Evolutionary conservation across 129 eudicot species (phyloP).

Genomic region (Ambrosia artemisiifolia): DNA sequence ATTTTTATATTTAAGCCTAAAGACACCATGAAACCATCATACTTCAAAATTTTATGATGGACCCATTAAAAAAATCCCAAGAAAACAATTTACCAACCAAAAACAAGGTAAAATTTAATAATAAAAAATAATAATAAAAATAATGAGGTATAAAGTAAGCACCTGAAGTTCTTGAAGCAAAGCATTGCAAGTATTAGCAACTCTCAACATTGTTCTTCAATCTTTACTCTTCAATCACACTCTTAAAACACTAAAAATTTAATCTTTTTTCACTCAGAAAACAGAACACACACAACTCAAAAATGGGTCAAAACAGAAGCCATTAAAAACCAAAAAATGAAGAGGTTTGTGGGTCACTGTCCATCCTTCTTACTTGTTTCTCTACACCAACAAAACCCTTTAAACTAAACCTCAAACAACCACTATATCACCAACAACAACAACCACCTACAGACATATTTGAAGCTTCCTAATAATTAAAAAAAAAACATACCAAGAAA

Average conservation of each 20-base stretch:
- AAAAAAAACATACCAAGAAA: constrained; percentile 11
- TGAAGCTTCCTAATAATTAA: constrained; percentile 41
- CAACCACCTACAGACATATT: constrained; percentile 30
- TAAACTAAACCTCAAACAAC: constrained; percentile 27
- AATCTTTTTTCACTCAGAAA: constrained; percentile 14
- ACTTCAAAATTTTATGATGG: background rate
- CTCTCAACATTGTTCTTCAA: constrained; percentile 38
- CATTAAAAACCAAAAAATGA: constrained; percentile 14
- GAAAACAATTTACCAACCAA: background rate
- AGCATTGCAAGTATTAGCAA: constrained; percentile 46
- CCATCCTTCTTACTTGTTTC: constrained; percentile 30
- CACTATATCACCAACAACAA: constrained; percentile 20
- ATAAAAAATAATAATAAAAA: too few relatives aligned
- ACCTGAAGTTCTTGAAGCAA: constrained; percentile 78
- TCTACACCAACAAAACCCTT: constrained; percentile 9
- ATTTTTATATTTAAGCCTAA: background rate
- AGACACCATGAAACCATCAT: background rate
- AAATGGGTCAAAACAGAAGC: background rate
- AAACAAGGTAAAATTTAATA: background rate
- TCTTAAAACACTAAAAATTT: background rate
- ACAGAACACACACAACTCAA: constrained; percentile 4
- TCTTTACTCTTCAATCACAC: constrained; percentile 2
- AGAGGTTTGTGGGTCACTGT: constrained; percentile 26
- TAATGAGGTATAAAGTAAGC: constrained; percentile 5
- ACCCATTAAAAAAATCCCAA: background rate